A percentile compares a stretch with the other conserved stretches of the same genome.
phyloP scores from a whole-genome alignment of 2,329 filamentous ascomycete genomes.

The Tolypocladium ovalisporum region DNA sequence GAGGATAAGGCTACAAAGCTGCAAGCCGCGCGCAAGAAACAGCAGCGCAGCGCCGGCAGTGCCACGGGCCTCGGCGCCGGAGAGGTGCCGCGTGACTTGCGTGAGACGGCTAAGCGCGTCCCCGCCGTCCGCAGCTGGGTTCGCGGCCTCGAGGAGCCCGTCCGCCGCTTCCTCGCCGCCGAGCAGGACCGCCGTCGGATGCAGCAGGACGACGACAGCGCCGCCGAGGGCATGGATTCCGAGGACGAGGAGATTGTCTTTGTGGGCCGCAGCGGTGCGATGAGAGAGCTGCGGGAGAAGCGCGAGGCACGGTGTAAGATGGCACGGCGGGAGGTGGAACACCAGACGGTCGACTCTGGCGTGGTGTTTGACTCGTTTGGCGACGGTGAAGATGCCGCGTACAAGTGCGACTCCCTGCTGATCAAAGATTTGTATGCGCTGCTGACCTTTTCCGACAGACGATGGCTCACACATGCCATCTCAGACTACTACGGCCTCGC shows the following conservation, averaged over 20 bases:
- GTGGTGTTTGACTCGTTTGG: constrained; percentile 73
- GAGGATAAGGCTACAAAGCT: constrained; percentile 32
- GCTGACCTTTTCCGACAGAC: constrained; percentile 34
- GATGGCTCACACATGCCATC: constrained; percentile 89
- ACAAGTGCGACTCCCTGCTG: constrained; percentile 52
- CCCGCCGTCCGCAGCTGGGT: constrained; percentile 72
- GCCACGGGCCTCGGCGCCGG: constrained; percentile 35
- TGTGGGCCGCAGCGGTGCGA: constrained; percentile 59
- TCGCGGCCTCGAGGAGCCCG: constrained; percentile 73
- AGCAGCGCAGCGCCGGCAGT: constrained; percentile 29
- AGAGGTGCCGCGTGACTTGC: constrained; percentile 68
- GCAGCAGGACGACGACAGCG: constrained; percentile 11
- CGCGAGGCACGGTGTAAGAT: constrained; percentile 33
- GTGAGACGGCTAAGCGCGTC: constrained; percentile 67
- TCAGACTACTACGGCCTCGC: constrained; percentile 84
- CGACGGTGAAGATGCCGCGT: constrained; percentile 65
- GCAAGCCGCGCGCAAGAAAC: constrained; percentile 33
- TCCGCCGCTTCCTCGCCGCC: constrained; percentile 62
- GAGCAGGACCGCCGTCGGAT: constrained; percentile 11
- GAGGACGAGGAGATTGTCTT: constrained; percentile 86
- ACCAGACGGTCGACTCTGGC: constrained; percentile 48
- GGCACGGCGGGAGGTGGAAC: constrained; percentile 39
- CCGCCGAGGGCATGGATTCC: constrained; percentile 31
- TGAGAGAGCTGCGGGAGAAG: constrained; percentile 26
- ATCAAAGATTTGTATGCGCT: neutral